Evolutionary conservation across 2,329 filamentous ascomycete genomes (phyloP), one percentile per base, ranked within the genome.

Genomic region (Arachnomyces sp.): DNA sequence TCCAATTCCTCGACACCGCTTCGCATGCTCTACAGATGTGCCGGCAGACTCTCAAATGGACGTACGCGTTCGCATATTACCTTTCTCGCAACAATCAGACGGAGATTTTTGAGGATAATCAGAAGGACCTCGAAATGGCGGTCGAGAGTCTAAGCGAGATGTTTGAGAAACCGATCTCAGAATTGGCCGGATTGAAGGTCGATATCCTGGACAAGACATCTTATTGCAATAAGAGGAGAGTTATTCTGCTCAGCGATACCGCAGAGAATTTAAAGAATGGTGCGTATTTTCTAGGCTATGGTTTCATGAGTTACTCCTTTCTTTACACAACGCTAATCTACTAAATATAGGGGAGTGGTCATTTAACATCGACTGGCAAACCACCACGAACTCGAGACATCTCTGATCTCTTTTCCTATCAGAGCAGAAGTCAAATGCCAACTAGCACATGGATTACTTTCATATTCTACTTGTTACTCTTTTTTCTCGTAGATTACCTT

Each of bases 31-130:
- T 98, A 12, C 90, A 96, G 66, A 88, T 87, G 34, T 98, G 92
- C 64, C 84, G 92, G n/a, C 90, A 96, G 66, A 98, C 92, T 0
- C 73, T 98, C 4, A 98, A 98, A 68, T 98, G 92, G 92, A 98
- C 92, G 0, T 98, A 98, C 56, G 92, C 92, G 0, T 98, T 98
- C 65, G 92, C 92, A 1, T 98, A 92, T 61, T 98, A 98, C 58
- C 78, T 98, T n/a, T 82, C 83, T 2, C 81, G 87, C 41, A 96
- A 95, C 72, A 96, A 98, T 57, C 70, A 92, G 41, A 96, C 92
- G 0, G 86, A 90, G 58, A 96, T 98, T 39, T 98, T 98, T 45
- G 92, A 98, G 62, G 89, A 96, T 61, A 98, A 98, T 61, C 92
- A 98, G 57, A 94, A 94, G 63, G 92, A 98, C 59, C 68, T 98